phyloP scores from a whole-genome alignment of 169 alveolate genomes.

The Eimeria brunetti region DNA sequence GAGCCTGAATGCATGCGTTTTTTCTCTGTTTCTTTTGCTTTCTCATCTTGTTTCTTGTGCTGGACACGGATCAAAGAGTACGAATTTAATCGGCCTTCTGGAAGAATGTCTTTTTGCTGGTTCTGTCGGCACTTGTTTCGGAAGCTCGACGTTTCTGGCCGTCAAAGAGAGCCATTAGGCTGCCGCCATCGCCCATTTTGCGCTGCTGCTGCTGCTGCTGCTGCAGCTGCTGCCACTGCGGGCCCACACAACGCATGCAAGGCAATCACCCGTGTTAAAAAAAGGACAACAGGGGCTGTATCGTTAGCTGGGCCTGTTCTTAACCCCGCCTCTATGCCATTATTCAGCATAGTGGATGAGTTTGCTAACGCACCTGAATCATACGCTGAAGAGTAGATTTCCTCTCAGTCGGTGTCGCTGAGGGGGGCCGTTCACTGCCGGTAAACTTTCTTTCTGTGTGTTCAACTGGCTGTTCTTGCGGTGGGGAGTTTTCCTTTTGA shows the following conservation, averaged over 20 bases:
- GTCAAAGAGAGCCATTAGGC: constrained; percentile 32
- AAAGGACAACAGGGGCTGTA: not conserved
- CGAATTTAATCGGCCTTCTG: constrained; percentile 13
- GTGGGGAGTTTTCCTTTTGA: constrained; percentile 40
- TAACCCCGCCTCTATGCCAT: not conserved
- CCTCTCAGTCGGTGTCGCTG: not conserved
- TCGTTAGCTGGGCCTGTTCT: not conserved
- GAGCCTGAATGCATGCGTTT: not conserved
- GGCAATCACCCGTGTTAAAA: not conserved
- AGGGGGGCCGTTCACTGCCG: not conserved
- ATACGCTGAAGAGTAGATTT: constrained; percentile 24
- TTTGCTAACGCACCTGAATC: constrained; percentile 22
- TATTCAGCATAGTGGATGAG: not conserved
- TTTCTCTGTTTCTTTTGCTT: not conserved
- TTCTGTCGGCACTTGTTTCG: constrained; percentile 12
- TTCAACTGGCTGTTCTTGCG: not conserved
- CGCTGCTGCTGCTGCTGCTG: constrained; percentile 61
- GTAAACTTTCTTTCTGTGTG: not conserved
- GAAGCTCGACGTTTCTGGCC: constrained; percentile 71
- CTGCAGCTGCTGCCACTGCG: constrained; percentile 62
- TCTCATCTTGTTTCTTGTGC: not conserved
- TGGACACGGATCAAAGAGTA: not conserved
- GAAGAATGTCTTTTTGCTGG: constrained; percentile 29
- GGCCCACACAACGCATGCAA: not conserved
- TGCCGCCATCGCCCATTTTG: not conserved